Percentiles rank a stretch among this genome's conserved stretches.
phyloP scores from a whole-genome alignment of 805 yeast species.

The Nakazawaea siamensis region DNA sequence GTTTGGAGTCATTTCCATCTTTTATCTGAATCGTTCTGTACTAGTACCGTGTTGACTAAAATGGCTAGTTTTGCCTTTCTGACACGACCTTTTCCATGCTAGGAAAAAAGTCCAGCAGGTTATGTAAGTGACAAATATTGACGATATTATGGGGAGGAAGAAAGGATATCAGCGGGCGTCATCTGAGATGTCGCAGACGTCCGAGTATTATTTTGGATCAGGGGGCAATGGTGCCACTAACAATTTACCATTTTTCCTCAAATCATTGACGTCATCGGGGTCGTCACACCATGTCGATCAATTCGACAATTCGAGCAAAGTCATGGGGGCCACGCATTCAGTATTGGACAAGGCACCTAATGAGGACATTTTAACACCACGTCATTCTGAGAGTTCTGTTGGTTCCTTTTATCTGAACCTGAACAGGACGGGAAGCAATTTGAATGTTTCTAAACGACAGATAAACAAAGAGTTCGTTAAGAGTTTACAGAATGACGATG shows the following conservation, averaged over 20 bases:
- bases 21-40: no score
- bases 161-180: constrained; percentile 25
- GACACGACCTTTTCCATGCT: no score
- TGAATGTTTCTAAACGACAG: constrained; percentile 11
- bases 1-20: no score
- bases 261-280: neutral
- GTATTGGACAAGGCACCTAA: constrained; percentile 1
- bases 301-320: constrained; percentile 17
- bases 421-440: constrained; percentile 6
- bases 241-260: constrained; percentile 15
- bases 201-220: constrained; percentile 18
- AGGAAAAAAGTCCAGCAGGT: no score
- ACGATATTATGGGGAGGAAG: constrained; percentile 16
- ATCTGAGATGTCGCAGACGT: constrained; percentile 21
- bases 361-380: constrained; percentile 13
- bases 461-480: constrained; percentile 9
- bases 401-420: constrained; percentile 10
- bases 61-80: no score
- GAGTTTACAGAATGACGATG: constrained; percentile 45
- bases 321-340: constrained; percentile 50
- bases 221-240: constrained; percentile 12
- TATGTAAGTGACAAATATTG: no score
- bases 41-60: no score
- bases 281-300: constrained; percentile 8
- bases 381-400: constrained; percentile 12